Conservation (phyloP, 2,329 filamentous ascomycete genomes). For the Drechslerella dactyloides region DNA sequence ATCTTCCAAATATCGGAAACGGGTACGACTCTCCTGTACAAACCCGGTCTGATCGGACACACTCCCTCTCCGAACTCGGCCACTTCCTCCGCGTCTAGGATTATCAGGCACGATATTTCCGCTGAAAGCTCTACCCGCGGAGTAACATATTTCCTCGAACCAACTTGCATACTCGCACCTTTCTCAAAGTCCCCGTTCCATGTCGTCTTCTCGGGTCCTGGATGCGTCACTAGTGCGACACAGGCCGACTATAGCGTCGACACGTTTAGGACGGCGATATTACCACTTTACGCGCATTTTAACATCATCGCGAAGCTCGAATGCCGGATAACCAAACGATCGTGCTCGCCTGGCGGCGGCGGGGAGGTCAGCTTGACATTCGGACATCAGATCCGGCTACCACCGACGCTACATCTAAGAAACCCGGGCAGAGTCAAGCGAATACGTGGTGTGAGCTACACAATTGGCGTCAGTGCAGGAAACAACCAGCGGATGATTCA, state of each 20-base stretch:
- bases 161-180: slow-evolving; percentile 85
- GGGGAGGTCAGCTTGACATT: slow-evolving; percentile 94
- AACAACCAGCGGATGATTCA: slow-evolving; percentile 98
- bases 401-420: slow-evolving; percentile 89
- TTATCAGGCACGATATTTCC: slow-evolving; percentile 76
- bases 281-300: slow-evolving; percentile 88
- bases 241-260: slow-evolving; percentile 90
- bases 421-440: slow-evolving; percentile 83
- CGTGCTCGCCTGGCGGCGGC: slow-evolving; percentile 77
- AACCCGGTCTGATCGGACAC: slow-evolving; percentile 82
- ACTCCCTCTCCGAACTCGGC: slow-evolving; percentile 47
- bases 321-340: slow-evolving; percentile 78
- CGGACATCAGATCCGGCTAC: slow-evolving; percentile 87
- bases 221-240: slow-evolving; percentile 88
- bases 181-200: slow-evolving; percentile 93
- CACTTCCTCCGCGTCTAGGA: slow-evolving; percentile 64
- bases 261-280: slow-evolving; percentile 87
- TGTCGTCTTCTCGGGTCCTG: slow-evolving; percentile 84
- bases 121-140: slow-evolving; percentile 78
- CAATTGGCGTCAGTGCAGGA: slow-evolving; percentile 85
- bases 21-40: slow-evolving; percentile 89
- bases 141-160: slow-evolving; percentile 88
- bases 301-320: slow-evolving; percentile 88
- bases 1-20: slow-evolving; percentile 96
- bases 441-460: slow-evolving; percentile 91